Evolutionary conservation across 805 yeast genomes (phyloP).

Genomic region (Kuraishia piskuri): DNA sequence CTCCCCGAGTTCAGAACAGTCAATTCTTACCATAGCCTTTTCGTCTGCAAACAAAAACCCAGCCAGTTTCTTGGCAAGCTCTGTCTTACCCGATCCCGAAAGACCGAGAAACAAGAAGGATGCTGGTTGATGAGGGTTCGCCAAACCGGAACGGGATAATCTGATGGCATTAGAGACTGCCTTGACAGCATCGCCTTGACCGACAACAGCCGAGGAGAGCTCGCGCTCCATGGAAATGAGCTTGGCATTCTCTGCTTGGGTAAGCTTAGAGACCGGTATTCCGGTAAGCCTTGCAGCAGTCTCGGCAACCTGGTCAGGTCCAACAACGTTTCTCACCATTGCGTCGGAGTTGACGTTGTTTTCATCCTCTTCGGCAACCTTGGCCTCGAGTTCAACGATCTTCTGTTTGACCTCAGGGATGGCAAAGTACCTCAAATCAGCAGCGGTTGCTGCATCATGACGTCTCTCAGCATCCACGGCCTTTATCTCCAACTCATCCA

Average conservation of each 20-base stretch:
- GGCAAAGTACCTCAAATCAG: slow-evolving; percentile 94
- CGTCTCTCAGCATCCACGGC: slow-evolving; percentile 97
- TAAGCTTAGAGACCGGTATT: slow-evolving; percentile 88
- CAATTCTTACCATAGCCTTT: slow-evolving; percentile 94
- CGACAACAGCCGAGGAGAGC: slow-evolving; percentile 77
- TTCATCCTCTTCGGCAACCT: slow-evolving; percentile 67
- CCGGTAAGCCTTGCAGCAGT: slow-evolving; percentile 95
- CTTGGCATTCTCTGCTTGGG: slow-evolving; percentile 92
- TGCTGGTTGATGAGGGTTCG: slow-evolving; percentile 95
- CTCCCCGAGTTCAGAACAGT: slow-evolving; percentile 93
- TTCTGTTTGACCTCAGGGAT: slow-evolving; percentile 83
- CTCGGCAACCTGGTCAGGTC: slow-evolving; percentile 45
- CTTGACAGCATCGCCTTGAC: slow-evolving; percentile 91
- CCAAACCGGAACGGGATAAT: slow-evolving; percentile 85
- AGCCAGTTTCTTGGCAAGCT: slow-evolving; percentile 92
- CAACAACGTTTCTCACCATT: slow-evolving; percentile 84
- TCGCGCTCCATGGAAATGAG: slow-evolving; percentile 91
- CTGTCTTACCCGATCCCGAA: slow-evolving; percentile 98
- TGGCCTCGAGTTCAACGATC: slow-evolving; percentile 65
- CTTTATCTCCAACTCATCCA: slow-evolving; percentile 88
- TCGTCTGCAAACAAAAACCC: slow-evolving; percentile 95
- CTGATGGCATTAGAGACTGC: slow-evolving; percentile 95
- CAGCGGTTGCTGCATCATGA: slow-evolving; percentile 88
- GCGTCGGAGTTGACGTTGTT: slow-evolving; percentile 37
- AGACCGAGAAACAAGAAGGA: slow-evolving; percentile 91